Evolutionary conservation across 225 moss, liverwort and hornwort genomes (phyloP).

Genomic region (Thuidium tamariscinum): DNA sequence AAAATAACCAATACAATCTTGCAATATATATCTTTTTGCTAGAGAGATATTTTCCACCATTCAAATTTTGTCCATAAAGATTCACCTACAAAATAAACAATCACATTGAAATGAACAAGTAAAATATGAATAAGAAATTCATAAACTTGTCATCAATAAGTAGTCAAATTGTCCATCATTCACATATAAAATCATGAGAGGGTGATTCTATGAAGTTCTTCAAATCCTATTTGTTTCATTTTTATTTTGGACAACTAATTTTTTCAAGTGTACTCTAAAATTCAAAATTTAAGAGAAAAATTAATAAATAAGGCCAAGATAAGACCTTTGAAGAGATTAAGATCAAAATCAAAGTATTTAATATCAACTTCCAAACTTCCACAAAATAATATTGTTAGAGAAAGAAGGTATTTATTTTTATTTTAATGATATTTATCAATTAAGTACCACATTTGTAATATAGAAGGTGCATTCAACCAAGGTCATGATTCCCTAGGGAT

Average conservation of each 20-base stretch:
- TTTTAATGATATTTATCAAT: background rate
- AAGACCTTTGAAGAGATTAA: too few relatives aligned
- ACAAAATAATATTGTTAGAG: background rate
- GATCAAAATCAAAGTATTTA: background rate
- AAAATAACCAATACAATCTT: too few relatives aligned
- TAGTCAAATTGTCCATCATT: too few relatives aligned
- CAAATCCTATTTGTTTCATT: background rate
- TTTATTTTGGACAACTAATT: accelerated
- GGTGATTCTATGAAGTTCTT: background rate
- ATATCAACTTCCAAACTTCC: background rate
- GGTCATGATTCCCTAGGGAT: background rate
- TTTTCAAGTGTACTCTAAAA: background rate
- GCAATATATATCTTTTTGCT: too few relatives aligned
- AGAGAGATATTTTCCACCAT: too few relatives aligned
- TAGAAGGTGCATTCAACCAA: background rate
- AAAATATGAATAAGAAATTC: too few relatives aligned
- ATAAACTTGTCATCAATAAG: too few relatives aligned
- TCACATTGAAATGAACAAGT: too few relatives aligned
- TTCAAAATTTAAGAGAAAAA: background rate
- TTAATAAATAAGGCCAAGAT: background rate
- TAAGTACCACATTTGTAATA: background rate
- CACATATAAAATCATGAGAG: background rate
- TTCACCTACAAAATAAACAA: too few relatives aligned
- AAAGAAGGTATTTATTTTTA: background rate
- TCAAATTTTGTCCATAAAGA: too few relatives aligned